Conservation (phyloP, 1,139 yeast genomes). For the Zygosaccharomyces pseudobailii region DNA sequence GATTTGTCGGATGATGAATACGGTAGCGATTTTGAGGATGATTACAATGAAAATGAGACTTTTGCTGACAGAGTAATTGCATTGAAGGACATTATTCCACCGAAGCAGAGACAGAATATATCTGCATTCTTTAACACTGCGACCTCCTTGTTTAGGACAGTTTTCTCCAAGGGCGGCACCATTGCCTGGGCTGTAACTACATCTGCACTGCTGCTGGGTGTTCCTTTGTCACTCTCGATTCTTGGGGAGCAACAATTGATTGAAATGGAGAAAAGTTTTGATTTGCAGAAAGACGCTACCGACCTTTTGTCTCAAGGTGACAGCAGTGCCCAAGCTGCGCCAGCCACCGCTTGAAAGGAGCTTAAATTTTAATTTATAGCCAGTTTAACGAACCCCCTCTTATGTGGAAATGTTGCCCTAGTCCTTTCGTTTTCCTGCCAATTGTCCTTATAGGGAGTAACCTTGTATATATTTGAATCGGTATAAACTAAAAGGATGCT, state of each 20-base stretch:
- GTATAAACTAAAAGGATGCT: not conserved
- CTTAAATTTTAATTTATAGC: not conserved
- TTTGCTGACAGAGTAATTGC: constrained; percentile 83
- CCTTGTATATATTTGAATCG: constrained; percentile 16
- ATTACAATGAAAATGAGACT: constrained; percentile 78
- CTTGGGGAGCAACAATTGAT: constrained; percentile 88
- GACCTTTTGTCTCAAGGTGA: constrained; percentile 79
- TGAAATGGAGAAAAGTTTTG: constrained; percentile 91
- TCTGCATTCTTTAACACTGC: constrained; percentile 37
- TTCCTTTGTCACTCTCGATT: constrained; percentile 85
- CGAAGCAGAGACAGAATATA: constrained; percentile 61
- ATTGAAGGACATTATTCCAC: constrained; percentile 85
- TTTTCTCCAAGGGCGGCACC: constrained; percentile 61
- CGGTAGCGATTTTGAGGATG: constrained; percentile 65
- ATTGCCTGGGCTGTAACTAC: constrained; percentile 84
- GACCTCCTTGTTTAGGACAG: constrained; percentile 40
- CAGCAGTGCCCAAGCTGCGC: constrained; percentile 39
- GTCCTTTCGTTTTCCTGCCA: not conserved
- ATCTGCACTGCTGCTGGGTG: constrained; percentile 80
- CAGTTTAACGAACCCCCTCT: constrained; percentile 1
- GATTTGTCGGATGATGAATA: constrained; percentile 52
- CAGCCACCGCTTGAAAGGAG: constrained; percentile 19
- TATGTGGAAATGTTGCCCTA: not conserved
- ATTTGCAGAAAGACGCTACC: constrained; percentile 78
- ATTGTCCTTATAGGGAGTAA: constrained; percentile 9